Conservation (phyloP, 495 filamentous ascomycete species). For the Annulohypoxylon nitens region DNA sequence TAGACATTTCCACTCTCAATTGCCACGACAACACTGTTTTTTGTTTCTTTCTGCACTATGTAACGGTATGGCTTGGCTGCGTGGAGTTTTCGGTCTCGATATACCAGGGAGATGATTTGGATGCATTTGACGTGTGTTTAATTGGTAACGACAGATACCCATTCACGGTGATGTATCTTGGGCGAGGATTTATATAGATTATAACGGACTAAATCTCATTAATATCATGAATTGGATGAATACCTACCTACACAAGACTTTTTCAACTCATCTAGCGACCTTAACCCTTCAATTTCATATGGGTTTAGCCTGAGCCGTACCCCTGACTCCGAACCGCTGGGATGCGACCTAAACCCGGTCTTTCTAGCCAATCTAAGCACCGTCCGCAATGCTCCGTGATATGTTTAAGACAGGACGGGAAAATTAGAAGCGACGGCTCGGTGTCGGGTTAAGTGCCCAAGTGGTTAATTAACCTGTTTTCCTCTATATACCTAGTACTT, state of each 20-base stretch:
- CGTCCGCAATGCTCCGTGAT: slow-evolving; percentile 14
- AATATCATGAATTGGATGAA: background rate
- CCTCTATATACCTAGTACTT: slow-evolving; percentile 4
- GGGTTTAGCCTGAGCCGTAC: slow-evolving; percentile 36
- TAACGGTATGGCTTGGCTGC: slow-evolving; percentile 4
- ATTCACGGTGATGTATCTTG: slow-evolving; percentile 23
- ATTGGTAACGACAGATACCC: slow-evolving; percentile 40
- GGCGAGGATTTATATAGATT: background rate
- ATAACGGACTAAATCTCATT: background rate
- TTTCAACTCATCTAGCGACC: background rate
- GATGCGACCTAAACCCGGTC: slow-evolving; percentile 20
- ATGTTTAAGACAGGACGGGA: background rate
- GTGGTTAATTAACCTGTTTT: background rate
- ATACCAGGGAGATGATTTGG: slow-evolving; percentile 35
- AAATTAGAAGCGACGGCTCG: slow-evolving; percentile 24
- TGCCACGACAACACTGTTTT: background rate
- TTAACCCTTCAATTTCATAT: slow-evolving; percentile 20
- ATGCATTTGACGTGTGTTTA: slow-evolving; percentile 21
- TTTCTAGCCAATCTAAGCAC: slow-evolving; percentile 24
- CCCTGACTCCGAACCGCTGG: slow-evolving; percentile 19
- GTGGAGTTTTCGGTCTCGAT: slow-evolving; percentile 23
- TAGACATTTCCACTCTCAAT: slow-evolving; percentile 17
- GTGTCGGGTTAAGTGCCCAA: slow-evolving; percentile 33
- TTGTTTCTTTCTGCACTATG: slow-evolving; percentile 2
- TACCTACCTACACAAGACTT: background rate